Conservation (phyloP, 768 basidiomycete species). For the Gymnopilus junonius region DNA sequence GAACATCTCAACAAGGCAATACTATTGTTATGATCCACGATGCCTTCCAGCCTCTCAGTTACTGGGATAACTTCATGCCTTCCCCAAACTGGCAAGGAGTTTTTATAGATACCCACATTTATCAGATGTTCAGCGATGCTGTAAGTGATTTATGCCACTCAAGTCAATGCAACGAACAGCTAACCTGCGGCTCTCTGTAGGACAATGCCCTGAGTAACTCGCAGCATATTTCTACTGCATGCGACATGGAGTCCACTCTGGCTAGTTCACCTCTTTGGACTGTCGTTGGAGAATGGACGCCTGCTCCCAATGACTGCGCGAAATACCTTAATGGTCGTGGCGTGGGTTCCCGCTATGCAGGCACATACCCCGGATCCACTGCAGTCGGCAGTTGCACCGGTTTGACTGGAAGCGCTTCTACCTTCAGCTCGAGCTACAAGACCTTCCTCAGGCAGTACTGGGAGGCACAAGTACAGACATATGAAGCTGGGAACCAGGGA, state of each 20-base stretch:
- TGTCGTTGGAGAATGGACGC: slow-evolving; percentile 88
- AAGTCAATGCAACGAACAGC: background rate
- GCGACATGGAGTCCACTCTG: slow-evolving; percentile 49
- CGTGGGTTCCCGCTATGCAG: slow-evolving; percentile 66
- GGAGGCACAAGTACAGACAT: slow-evolving; percentile 83
- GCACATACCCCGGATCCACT: slow-evolving; percentile 64
- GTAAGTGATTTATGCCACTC: slow-evolving; percentile 38
- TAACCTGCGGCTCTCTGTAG: slow-evolving; percentile 31
- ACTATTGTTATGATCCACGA: slow-evolving; percentile 74
- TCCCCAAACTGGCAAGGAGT: slow-evolving; percentile 63
- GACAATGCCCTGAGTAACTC: slow-evolving; percentile 48
- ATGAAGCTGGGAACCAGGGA: slow-evolving; percentile 61
- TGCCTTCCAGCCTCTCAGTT: slow-evolving; percentile 76
- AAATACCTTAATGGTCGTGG: slow-evolving; percentile 87
- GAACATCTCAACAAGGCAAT: slow-evolving; percentile 54
- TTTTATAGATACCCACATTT: slow-evolving; percentile 80
- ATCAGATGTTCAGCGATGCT: slow-evolving; percentile 69
- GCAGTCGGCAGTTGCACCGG: slow-evolving; percentile 75
- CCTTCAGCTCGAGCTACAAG: slow-evolving; percentile 81
- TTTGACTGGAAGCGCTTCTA: slow-evolving; percentile 72
- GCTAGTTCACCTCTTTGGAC: slow-evolving; percentile 70
- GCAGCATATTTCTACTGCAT: slow-evolving; percentile 67
- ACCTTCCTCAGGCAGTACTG: slow-evolving; percentile 79
- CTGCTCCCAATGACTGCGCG: slow-evolving; percentile 78
- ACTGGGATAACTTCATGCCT: slow-evolving; percentile 68